Evolutionary conservation across 2,329 filamentous ascomycete species (phyloP), one percentile per base, ranked within the genome.

Genomic region (Diaporthe sp.): DNA sequence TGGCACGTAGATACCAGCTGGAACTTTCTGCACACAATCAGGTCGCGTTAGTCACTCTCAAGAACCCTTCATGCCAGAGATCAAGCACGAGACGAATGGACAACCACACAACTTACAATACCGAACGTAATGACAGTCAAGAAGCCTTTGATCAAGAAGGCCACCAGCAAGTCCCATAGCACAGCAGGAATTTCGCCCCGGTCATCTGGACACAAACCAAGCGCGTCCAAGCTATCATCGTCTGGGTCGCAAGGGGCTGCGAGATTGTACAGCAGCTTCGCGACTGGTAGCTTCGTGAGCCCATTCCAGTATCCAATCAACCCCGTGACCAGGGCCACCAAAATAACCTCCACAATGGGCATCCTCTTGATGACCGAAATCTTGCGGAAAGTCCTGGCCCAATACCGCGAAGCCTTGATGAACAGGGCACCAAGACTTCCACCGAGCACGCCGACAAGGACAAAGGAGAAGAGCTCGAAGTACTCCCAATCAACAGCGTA

Each of bases 1-100:
- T 4, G 97, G 97, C 2, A 99, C 96, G 79, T 99, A 99, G 78
- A 99, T 98, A 77, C 97, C 97, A 1, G 96, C 95, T 13, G 97
- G 97, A 0, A 98, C 92, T 88, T 98, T 98, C 88, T 91, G 81
- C 66, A 10, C 66, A 10, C 17, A 1, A 17, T 9, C 8, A 22
- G 19, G 10, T 30, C 10, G 5, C 9, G 19, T 74, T 54, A 74
- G 72, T 35, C 2, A 33, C 15, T 22, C 33, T 15, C 50, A 25
- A 33, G 25, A 33, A 52, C 15, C 45, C 7, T 10, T 8, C 25
- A 35, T 7, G 15, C 28, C 2, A 17, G 1, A 17, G 5, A 15
- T 33, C 17, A 10, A 64, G 47, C 22, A 22, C 9, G 13, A 12
- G 10, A 30, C 17, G 22, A 15, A 17, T 42, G 40, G 13, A 30